Conservation (phyloP, 352 stramenopile species). For the Globisporangium camurandrum region DNA sequence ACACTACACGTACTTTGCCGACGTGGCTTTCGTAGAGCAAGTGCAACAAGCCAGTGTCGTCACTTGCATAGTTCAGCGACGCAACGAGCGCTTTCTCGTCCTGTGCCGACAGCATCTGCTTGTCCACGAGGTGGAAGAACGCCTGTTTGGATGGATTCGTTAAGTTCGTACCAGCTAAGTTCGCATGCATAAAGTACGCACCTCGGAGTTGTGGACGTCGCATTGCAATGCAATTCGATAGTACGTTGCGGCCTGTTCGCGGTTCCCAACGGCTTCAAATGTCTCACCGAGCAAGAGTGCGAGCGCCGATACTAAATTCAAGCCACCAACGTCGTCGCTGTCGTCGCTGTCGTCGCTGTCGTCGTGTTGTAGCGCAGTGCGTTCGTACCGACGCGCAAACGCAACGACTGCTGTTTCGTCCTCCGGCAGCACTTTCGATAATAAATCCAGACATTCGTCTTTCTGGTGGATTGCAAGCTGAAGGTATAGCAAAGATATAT, state of each 20-base stretch:
- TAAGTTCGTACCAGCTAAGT: neutral
- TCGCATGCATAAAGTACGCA: neutral
- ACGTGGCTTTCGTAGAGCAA: conserved; percentile 62
- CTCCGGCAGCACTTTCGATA: conserved; percentile 53
- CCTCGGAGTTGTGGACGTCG: conserved; percentile 76
- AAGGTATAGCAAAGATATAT: neutral
- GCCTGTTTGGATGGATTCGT: conserved; percentile 17
- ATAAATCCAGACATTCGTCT: conserved; percentile 71
- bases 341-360: neutral
- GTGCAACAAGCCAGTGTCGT: conserved; percentile 54
- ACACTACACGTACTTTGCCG: conserved; percentile 31
- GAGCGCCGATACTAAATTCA: conserved; percentile 77
- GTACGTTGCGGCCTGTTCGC: conserved; percentile 70
- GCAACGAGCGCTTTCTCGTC: conserved; percentile 66
- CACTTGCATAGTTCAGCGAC: conserved; percentile 53
- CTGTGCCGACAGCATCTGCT: conserved; percentile 70
- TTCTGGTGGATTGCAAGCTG: conserved; percentile 75
- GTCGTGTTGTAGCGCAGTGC: conserved; percentile 10
- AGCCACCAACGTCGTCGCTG: conserved; percentile 9
- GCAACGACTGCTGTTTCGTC: conserved; percentile 45
- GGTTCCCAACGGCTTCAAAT: conserved; percentile 77
- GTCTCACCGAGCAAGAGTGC: conserved; percentile 78
- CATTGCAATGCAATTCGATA: conserved; percentile 69
- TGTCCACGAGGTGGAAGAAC: conserved; percentile 82
- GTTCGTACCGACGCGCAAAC: conserved; percentile 35